phyloP scores from a whole-genome alignment of 1,284 basidiomycete species.

The Porogramme epimiltina region DNA sequence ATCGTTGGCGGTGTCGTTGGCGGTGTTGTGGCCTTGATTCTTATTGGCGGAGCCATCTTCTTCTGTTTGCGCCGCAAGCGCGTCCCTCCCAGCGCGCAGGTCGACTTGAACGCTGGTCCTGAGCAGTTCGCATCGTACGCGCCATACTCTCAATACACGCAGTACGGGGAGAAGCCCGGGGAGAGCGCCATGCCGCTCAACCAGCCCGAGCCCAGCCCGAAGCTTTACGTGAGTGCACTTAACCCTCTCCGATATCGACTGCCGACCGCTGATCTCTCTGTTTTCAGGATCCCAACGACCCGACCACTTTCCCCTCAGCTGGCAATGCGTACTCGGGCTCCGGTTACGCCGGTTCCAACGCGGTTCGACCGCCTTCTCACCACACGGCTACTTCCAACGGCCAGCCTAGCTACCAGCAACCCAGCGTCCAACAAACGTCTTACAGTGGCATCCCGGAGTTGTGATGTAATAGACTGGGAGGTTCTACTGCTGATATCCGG shows the following conservation, averaged over 20 bases:
- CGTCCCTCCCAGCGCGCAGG: slow-evolving; percentile 4
- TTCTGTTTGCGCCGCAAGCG: slow-evolving; percentile 11
- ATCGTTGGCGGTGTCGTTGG: slow-evolving; percentile 4
- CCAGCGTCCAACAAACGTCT: neutral
- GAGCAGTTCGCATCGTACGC: slow-evolving; percentile 1
- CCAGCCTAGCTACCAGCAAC: neutral
- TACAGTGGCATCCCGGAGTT: neutral
- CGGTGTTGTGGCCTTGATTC: slow-evolving; percentile 7
- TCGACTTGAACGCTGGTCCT: slow-evolving; percentile 7
- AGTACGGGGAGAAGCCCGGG: slow-evolving; percentile 9
- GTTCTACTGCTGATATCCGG: no score
- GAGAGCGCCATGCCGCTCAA: neutral
- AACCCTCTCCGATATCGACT: neutral
- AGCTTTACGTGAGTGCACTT: slow-evolving; percentile 11
- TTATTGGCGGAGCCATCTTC: slow-evolving; percentile 10
- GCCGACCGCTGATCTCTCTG: neutral
- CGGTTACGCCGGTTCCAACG: neutral
- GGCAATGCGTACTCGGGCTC: neutral
- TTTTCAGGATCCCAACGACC: slow-evolving; percentile 17
- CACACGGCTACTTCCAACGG: neutral
- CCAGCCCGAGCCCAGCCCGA: slow-evolving; percentile 1
- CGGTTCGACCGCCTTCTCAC: neutral
- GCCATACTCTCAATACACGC: slow-evolving; percentile 1
- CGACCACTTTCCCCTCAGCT: slow-evolving; percentile 16
- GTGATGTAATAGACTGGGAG: neutral